Percentiles rank a stretch among this genome's conserved stretches.
phyloP scores from a whole-genome alignment of 768 basidiomycete genomes.

The Mycena olivaceomarginata region DNA sequence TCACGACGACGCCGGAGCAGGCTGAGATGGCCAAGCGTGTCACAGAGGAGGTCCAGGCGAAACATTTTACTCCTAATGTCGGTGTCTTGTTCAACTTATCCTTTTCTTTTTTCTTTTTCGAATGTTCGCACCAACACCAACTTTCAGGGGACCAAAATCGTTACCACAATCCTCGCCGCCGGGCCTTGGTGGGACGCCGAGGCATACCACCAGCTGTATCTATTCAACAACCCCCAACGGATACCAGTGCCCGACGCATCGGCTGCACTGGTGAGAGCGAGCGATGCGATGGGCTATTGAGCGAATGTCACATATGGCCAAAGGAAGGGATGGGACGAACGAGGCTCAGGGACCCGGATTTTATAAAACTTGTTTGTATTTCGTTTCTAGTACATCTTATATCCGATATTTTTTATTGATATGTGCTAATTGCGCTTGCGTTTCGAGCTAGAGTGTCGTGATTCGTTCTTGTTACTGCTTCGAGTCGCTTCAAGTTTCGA shows the following conservation, averaged over 20 bases:
- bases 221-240: conserved; percentile 24
- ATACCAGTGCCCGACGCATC: conserved; percentile 26
- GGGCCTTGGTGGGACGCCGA: conserved; percentile 26
- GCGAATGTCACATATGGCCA: too few relatives aligned
- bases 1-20: conserved; percentile 78
- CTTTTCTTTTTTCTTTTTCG: not conserved
- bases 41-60: conserved; percentile 80
- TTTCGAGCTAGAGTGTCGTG: too few relatives aligned
- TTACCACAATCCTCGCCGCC: conserved; percentile 9
- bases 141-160: conserved; percentile 18
- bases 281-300: not conserved
- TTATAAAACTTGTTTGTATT: not conserved
- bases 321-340: not conserved
- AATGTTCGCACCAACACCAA: not conserved
- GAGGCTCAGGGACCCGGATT: not conserved
- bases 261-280: conserved; percentile 13
- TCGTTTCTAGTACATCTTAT: not conserved
- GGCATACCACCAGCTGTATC: conserved; percentile 25
- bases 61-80: conserved; percentile 75
- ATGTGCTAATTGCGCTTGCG: too few relatives aligned
- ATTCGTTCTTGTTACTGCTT: too few relatives aligned
- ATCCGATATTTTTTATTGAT: not conserved
- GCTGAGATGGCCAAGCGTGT: conserved; percentile 74
- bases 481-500: too few relatives aligned
- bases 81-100: not conserved